Percentiles rank a stretch among this genome's conserved stretches.
Evolutionary conservation across 495 filamentous ascomycete species (phyloP).

Genomic region (Rusavskia elegans): DNA sequence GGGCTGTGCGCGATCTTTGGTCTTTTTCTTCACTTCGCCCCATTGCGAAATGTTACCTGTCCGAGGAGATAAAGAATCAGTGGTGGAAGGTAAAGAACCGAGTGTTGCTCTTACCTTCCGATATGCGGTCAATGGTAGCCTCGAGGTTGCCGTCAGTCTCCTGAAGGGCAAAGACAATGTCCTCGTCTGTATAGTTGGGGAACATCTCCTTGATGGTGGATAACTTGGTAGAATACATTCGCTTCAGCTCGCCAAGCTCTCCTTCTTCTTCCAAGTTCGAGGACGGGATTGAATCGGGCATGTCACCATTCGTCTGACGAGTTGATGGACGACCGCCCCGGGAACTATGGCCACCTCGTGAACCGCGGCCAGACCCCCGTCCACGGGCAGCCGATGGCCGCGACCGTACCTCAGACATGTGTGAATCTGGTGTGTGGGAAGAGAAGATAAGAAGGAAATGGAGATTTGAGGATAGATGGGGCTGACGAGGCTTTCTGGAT

Average conservation of each 20-base stretch:
- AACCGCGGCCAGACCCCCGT: constrained; percentile 71
- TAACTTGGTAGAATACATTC: constrained; percentile 62
- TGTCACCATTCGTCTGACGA: constrained; percentile 58
- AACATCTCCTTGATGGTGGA: constrained; percentile 75
- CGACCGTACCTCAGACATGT: constrained; percentile 87
- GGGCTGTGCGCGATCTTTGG: constrained; percentile 63
- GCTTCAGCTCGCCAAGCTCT: constrained; percentile 83
- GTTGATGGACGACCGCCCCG: constrained; percentile 51
- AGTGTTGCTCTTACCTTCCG: constrained; percentile 50
- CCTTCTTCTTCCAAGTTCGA: constrained; percentile 64
- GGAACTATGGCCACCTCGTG: constrained; percentile 61
- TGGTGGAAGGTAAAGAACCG: not conserved
- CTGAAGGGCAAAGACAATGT: constrained; percentile 77
- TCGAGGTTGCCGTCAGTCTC: constrained; percentile 84
- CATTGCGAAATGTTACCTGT: constrained; percentile 82
- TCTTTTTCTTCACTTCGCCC: constrained; percentile 88
- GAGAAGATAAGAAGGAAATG: no score
- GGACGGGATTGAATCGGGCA: constrained; percentile 28
- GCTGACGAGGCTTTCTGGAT: no score
- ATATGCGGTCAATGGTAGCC: constrained; percentile 72
- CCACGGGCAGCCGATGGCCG: constrained; percentile 62
- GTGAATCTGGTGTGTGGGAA: constrained; percentile 6
- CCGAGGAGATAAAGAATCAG: not conserved
- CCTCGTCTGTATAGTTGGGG: constrained; percentile 79
- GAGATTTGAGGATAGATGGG: no score